Evolutionary conservation across 2,329 filamentous ascomycete species (phyloP), one percentile per base, ranked within the genome.

Genomic region (Mycosphaerelloides madeirae): DNA sequence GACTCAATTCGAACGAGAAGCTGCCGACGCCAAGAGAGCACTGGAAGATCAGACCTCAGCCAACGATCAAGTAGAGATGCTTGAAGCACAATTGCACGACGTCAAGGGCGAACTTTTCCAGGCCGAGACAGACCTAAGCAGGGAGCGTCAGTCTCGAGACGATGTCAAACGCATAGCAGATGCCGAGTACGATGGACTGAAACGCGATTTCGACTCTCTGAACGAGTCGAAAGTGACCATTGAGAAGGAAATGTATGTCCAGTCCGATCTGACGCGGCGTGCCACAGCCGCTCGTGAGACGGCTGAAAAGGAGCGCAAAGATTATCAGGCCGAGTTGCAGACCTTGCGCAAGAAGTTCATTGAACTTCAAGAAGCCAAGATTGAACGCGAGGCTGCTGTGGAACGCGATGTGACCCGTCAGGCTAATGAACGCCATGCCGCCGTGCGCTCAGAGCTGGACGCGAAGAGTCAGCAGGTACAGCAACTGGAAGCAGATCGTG

Each of bases 171-270:
- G 95, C 55, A 83, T 97, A 45, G 83, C 87, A 3, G 89, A 96
- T 56, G 90, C 95, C 68, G 94, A 93, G 63, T 87, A 84, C 58
- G 76, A 85, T 34, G 80, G 84, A 39, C 74, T 98, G 48, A 84
- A 90, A 62, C 83, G 90, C 19, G 89, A 97, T 54, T 95, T 83
- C 56, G 84, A 94, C 38, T 79, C 81, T 28, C 75, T 97, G 28
- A 95, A 95, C 58, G 89, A 96, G 52, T 84, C 88, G 20, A 98
- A 98, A 67, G 95, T 96, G 58, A 95, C 83, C 36, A 95, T 98
- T 52, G 91, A 98, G 67, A 97, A 96, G 66, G 91, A 97, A 67
- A 83, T 98, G 65, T 97, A 97, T 63, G 84, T 87, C 4, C 91
- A 97, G 62, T 90, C 96, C 65, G 91, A 98, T 62, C 85, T 87